Conservation (phyloP, 78 protist genomes). For the Blattamonas nauphoetae region DNA sequence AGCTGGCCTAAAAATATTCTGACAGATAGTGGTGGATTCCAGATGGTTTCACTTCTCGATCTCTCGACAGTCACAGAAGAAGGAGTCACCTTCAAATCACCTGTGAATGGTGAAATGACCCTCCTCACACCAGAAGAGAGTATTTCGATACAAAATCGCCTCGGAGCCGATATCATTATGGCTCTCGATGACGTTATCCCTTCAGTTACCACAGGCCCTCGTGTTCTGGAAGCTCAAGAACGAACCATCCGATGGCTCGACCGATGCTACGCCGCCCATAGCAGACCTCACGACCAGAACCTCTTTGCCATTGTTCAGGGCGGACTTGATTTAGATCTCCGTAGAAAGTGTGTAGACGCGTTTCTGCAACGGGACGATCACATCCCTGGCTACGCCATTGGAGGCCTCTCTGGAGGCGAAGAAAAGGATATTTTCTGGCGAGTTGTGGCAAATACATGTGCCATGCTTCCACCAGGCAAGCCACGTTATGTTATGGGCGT, state of each 20-base stretch:
- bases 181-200: slow-evolving; percentile 39
- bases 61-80: slow-evolving; percentile 28
- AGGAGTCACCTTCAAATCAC: slow-evolving; percentile 32
- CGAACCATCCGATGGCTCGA: slow-evolving; percentile 39
- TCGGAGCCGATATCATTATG: slow-evolving; percentile 44
- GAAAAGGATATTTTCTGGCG: slow-evolving; percentile 28
- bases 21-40: slow-evolving; percentile 41
- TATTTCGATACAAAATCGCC: slow-evolving; percentile 15
- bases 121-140: slow-evolving; percentile 30
- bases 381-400: slow-evolving; percentile 38
- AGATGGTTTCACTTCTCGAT: slow-evolving; percentile 22
- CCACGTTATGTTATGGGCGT: slow-evolving; percentile 30
- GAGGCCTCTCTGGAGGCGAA: slow-evolving; percentile 47
- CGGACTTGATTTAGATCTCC: not conserved
- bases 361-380: not conserved
- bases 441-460: not conserved
- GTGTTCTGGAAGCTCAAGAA: slow-evolving; percentile 20
- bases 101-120: not conserved
- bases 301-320: slow-evolving; percentile 44
- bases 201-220: not conserved
- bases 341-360: not conserved
- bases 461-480: slow-evolving; percentile 4
- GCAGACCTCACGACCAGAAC: not conserved
- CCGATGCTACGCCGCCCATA: slow-evolving; percentile 29
- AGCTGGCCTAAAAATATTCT: not conserved